phyloP scores from a whole-genome alignment of 1,139 yeast species.

The Pichia norvegensis region DNA sequence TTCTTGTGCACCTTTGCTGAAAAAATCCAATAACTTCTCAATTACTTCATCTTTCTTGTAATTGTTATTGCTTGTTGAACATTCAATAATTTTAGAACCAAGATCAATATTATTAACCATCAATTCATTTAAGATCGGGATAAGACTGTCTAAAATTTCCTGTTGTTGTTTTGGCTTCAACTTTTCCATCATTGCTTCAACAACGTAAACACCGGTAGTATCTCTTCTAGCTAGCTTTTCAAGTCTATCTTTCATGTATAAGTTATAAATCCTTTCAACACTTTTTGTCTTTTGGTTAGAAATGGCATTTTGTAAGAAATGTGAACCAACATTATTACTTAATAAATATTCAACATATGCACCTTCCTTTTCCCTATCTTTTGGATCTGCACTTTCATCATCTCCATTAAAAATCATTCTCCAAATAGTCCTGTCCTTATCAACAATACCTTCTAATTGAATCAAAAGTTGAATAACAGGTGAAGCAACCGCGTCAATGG shows the following conservation, averaged over 20 bases:
- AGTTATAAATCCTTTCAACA: constrained; percentile 59
- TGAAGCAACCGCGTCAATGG: constrained; percentile 75
- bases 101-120: constrained; percentile 65
- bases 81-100: constrained; percentile 60
- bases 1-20: constrained; percentile 37
- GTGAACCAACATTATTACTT: constrained; percentile 87
- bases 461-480: constrained; percentile 79
- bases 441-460: constrained; percentile 75
- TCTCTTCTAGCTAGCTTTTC: constrained; percentile 69
- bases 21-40: constrained; percentile 42
- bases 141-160: constrained; percentile 56
- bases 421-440: constrained; percentile 64
- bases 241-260: constrained; percentile 69
- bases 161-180: constrained; percentile 53
- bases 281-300: constrained; percentile 60
- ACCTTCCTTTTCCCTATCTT: constrained; percentile 56
- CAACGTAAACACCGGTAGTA: constrained; percentile 75
- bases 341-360: constrained; percentile 77
- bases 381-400: constrained; percentile 24
- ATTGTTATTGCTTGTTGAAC: constrained; percentile 51
- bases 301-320: constrained; percentile 69
- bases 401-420: constrained; percentile 38
- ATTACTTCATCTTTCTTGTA: constrained; percentile 63
- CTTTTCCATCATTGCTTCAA: constrained; percentile 59
- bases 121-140: constrained; percentile 58